A percentile compares a stretch with the other conserved stretches of the same genome.
Conservation (phyloP, 352 stramenopile genomes). For the Lagenidium giganteum region DNA sequence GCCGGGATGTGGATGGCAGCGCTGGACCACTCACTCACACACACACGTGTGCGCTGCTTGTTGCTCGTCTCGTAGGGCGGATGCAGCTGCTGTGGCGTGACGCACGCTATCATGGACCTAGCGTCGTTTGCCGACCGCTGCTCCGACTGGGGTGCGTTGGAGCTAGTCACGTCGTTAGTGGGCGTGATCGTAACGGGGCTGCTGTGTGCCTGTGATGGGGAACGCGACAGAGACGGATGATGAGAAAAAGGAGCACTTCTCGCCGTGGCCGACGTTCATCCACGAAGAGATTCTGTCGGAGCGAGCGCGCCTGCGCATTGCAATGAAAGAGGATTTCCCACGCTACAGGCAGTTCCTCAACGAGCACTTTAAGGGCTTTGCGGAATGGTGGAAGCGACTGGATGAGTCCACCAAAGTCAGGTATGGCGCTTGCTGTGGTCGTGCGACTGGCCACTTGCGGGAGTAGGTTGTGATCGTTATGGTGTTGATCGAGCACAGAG, state of each 20-base stretch:
- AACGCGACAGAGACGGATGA: constrained; percentile 90
- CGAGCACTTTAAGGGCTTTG: constrained; percentile 47
- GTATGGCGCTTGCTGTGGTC: constrained; percentile 7
- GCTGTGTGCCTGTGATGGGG: background rate
- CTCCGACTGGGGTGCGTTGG: constrained; percentile 59
- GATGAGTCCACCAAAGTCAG: constrained; percentile 31
- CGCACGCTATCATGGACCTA: constrained; percentile 70
- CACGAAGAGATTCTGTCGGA: constrained; percentile 88
- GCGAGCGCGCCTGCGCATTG: constrained; percentile 68
- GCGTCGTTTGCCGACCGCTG: constrained; percentile 75
- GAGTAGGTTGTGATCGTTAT: too few relatives aligned
- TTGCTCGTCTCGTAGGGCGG: too few relatives aligned
- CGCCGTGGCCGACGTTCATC: constrained; percentile 73
- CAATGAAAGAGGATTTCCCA: constrained; percentile 54
- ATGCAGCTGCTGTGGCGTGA: constrained; percentile 87
- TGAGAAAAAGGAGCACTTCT: constrained; percentile 75
- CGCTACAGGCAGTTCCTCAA: constrained; percentile 39
- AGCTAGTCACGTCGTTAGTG: too few relatives aligned
- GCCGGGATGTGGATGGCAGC: too few relatives aligned
- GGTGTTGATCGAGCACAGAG: too few relatives aligned
- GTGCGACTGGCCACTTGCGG: too few relatives aligned
- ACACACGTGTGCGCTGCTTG: too few relatives aligned
- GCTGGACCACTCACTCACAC: too few relatives aligned
- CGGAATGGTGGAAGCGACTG: constrained; percentile 44
- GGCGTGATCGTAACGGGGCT: background rate